Evolutionary conservation across 139 green algal species (phyloP).

Genomic region (Volvox reticuliferus): DNA sequence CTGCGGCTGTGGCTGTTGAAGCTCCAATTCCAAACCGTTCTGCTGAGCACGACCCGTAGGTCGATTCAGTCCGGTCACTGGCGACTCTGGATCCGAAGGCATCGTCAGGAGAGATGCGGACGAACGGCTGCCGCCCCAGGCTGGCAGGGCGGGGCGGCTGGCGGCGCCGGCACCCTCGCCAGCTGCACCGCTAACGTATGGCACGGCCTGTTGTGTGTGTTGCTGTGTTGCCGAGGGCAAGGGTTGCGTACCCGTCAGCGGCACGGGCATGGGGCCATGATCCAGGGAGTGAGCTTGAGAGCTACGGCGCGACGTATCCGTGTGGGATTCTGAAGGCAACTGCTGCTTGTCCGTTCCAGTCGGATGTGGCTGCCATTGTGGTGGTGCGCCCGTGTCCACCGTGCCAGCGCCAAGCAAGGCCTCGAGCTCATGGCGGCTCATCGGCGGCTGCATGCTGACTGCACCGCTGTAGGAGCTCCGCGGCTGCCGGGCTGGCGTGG

Average conservation of each 20-base stretch:
- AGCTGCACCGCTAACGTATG: too few species aligned
- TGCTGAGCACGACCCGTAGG: not conserved
- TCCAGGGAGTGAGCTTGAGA: too few species aligned
- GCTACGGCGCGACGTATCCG: too few species aligned
- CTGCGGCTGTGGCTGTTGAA: not conserved
- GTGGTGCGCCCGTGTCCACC: not conserved
- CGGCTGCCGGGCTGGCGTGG: not conserved
- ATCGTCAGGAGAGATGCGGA: not conserved
- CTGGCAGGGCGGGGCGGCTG: not conserved
- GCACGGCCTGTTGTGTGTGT: too few species aligned
- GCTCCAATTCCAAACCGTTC: not conserved
- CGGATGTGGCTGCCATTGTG: not conserved
- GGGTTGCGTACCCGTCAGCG: too few species aligned
- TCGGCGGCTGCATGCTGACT: slow-evolving; percentile 1
- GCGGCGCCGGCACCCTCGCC: too few species aligned
- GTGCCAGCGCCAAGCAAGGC: not conserved
- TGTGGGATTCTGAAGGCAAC: too few species aligned
- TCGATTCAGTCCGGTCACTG: not conserved
- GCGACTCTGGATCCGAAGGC: slow-evolving; percentile 5
- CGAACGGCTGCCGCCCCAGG: slow-evolving; percentile 35
- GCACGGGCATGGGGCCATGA: too few species aligned
- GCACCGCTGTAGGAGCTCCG: slow-evolving; percentile 36
- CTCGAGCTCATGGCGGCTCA: not conserved
- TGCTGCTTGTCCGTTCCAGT: too few species aligned
- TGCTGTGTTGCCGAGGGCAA: too few species aligned